Conservation (phyloP, 345 rosid genomes). For the Gossypium australe region DNA sequence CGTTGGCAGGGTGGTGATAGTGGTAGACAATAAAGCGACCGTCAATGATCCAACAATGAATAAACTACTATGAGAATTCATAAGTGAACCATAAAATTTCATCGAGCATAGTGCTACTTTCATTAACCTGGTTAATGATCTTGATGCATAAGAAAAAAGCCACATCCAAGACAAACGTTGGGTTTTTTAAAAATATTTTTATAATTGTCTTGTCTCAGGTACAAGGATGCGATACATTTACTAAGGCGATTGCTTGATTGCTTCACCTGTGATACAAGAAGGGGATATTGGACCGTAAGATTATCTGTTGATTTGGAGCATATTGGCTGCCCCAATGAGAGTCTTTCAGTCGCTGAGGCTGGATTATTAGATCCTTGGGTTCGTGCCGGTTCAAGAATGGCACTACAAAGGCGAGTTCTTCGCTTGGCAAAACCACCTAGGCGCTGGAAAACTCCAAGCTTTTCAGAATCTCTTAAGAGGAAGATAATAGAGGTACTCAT, state of each 20-base stretch:
- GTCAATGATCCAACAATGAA: background rate
- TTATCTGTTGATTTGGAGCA: conserved; percentile 87
- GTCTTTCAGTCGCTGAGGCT: conserved; percentile 74
- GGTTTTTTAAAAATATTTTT: background rate
- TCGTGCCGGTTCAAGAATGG: conserved; percentile 87
- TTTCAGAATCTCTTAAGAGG: conserved; percentile 41
- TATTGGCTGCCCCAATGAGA: conserved; percentile 59
- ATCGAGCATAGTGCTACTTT: background rate
- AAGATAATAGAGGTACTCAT: conserved; percentile 61
- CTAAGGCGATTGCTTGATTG: conserved; percentile 54
- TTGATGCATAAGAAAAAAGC: background rate
- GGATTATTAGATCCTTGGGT: conserved; percentile 84
- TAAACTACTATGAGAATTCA: background rate
- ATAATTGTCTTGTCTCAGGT: conserved; percentile 34
- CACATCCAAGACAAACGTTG: background rate
- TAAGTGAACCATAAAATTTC: background rate
- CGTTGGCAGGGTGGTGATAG: background rate
- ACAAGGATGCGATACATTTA: conserved; percentile 49
- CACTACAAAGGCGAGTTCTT: conserved; percentile 75
- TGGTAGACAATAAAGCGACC: background rate
- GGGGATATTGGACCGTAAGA: conserved; percentile 91
- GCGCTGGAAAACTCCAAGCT: conserved; percentile 87
- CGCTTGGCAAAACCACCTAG: conserved; percentile 93
- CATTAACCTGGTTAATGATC: conserved; percentile 2
- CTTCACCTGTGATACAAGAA: conserved; percentile 67